phyloP scores from a whole-genome alignment of 2,329 filamentous ascomycete genomes.

The Botrytis sinoallii region DNA sequence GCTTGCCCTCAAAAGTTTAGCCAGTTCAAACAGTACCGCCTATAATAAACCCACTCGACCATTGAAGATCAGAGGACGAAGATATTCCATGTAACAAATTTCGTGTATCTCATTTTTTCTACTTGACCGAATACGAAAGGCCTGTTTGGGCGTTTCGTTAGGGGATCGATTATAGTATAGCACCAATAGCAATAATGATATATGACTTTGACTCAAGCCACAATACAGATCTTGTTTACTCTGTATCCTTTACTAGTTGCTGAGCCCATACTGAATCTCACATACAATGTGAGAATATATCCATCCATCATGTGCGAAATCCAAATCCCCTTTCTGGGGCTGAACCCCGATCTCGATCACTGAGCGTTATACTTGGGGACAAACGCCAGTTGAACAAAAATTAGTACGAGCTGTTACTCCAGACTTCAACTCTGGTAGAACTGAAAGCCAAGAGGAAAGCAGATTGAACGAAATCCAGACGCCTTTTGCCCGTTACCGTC shows the following conservation, averaged over 20 bases:
- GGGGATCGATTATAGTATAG: neutral
- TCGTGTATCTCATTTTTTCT: neutral
- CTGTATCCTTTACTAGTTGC: neutral
- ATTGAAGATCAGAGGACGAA: constrained; percentile 6
- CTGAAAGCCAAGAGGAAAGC: neutral
- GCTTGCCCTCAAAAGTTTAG: constrained; percentile 9
- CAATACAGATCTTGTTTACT: neutral
- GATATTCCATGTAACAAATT: constrained; percentile 17
- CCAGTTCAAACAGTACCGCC: neutral
- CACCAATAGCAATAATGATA: neutral
- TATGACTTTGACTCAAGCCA: neutral
- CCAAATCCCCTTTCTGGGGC: neutral
- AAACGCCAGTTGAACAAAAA: neutral
- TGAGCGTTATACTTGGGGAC: neutral
- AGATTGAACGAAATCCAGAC: neutral
- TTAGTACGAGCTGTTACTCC: neutral
- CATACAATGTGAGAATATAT: too few relatives aligned
- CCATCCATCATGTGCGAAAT: neutral
- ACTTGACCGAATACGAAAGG: neutral
- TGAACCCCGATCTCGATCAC: neutral
- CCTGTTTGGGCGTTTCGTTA: neutral
- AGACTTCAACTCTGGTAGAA: neutral
- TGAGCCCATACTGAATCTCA: neutral
- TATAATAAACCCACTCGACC: neutral
- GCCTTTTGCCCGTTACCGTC: neutral